Evolutionary conservation across 1,284 basidiomycete genomes (phyloP).

Genomic region (Heterobasidion parviporum): DNA sequence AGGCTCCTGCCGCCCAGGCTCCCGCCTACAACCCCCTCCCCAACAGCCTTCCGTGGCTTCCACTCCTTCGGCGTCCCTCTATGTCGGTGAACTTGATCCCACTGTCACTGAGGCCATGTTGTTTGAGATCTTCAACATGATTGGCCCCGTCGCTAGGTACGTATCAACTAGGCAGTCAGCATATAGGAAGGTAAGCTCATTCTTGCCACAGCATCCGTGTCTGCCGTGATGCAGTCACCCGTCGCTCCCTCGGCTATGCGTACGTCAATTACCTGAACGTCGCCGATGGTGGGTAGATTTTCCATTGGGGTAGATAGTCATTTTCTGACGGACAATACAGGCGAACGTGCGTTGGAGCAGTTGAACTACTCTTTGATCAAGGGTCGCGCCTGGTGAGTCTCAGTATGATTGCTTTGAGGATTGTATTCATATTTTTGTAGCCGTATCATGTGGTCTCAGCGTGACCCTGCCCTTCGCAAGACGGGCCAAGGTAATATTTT

Average conservation of each 20-base stretch:
- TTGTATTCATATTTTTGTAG: slow-evolving; percentile 28
- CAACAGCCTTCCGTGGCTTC: slow-evolving; percentile 47
- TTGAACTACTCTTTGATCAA: slow-evolving; percentile 99
- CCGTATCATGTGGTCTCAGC: slow-evolving; percentile 99
- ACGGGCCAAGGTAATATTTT: slow-evolving; percentile 99
- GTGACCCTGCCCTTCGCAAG: slow-evolving; percentile 98
- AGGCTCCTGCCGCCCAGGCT: slow-evolving; percentile 31
- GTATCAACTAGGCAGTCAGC: slow-evolving; percentile 17
- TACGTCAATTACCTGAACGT: slow-evolving; percentile 99
- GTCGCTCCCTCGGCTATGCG: slow-evolving; percentile 98
- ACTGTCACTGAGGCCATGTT: slow-evolving; percentile 99
- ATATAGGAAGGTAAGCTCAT: background rate
- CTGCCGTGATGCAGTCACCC: slow-evolving; percentile 98
- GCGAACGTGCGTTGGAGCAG: slow-evolving; percentile 97
- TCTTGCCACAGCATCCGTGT: slow-evolving; percentile 78
- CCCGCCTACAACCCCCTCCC: slow-evolving; percentile 52
- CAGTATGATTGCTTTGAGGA: background rate
- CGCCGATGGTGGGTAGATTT: slow-evolving; percentile 67
- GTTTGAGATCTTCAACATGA: slow-evolving; percentile 99
- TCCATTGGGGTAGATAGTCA: background rate
- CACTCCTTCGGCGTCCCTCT: slow-evolving; percentile 86
- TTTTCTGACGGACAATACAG: slow-evolving; percentile 28
- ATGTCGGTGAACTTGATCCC: slow-evolving; percentile 98
- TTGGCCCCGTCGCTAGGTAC: slow-evolving; percentile 94
- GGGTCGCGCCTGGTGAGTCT: slow-evolving; percentile 82